Conservation (phyloP, 2,329 filamentous ascomycete species). For the Fusarium virguliforme region DNA sequence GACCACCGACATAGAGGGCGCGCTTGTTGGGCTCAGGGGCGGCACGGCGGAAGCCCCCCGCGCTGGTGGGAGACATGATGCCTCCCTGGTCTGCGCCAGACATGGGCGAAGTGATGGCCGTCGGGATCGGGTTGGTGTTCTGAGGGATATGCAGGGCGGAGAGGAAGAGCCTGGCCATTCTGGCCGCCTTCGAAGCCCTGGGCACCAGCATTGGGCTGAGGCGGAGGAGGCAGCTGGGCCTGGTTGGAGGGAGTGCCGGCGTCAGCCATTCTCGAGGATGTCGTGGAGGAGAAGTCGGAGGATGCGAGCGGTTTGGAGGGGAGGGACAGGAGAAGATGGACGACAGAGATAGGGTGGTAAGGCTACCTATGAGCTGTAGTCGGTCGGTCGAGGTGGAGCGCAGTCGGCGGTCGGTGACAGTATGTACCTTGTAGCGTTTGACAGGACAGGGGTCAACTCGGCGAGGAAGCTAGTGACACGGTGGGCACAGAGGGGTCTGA, state of each 20-base stretch:
- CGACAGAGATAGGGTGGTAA: slow-evolving; percentile 44
- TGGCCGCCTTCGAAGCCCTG: slow-evolving; percentile 84
- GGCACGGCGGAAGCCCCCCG: slow-evolving; percentile 87
- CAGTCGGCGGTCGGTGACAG: slow-evolving; percentile 50
- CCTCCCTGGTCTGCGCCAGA: slow-evolving; percentile 74
- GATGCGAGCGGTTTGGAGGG: slow-evolving; percentile 33
- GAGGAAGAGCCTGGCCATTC: slow-evolving; percentile 84
- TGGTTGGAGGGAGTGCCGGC: slow-evolving; percentile 74
- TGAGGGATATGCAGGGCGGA: slow-evolving; percentile 94
- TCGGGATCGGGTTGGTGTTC: slow-evolving; percentile 96
- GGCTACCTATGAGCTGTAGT: slow-evolving; percentile 51
- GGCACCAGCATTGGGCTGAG: slow-evolving; percentile 78
- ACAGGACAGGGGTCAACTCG: slow-evolving; percentile 47
- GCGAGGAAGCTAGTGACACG: slow-evolving; percentile 44
- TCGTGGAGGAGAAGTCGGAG: slow-evolving; percentile 29
- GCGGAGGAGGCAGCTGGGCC: slow-evolving; percentile 78
- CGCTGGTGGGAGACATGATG: slow-evolving; percentile 89
- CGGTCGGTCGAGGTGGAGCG: slow-evolving; percentile 51
- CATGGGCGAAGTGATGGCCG: slow-evolving; percentile 90
- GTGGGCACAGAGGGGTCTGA: slow-evolving; percentile 40
- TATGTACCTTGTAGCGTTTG: slow-evolving; percentile 50
- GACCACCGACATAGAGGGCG: slow-evolving; percentile 93
- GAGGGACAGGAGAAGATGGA: slow-evolving; percentile 34
- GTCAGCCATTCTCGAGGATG: slow-evolving; percentile 79
- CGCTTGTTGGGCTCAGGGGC: slow-evolving; percentile 99